Base-by-base conservation (phyloP, 371 early-diverging fungal genomes). In the Rhizomucor pusillus region DNA sequence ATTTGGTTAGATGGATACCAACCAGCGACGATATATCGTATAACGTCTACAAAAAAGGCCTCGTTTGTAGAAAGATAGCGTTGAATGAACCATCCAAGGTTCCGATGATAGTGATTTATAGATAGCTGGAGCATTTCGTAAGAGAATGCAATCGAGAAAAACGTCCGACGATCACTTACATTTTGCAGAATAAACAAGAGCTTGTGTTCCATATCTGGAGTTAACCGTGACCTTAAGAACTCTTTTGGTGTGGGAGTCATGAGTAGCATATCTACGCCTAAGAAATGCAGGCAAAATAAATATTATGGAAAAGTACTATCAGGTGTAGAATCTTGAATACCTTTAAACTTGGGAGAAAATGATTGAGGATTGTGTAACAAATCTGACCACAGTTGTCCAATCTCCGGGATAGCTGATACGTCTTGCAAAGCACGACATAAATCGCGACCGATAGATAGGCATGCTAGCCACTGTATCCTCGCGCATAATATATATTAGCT, bases 1-100 rank as follows among this genome's bases (percentile, higher is more conserved):
- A 91, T 78, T 10, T 80, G 79, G 54, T 90, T 92, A n/a, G 83
- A 66, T 7, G 91, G 91, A 66, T 91, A 89, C 71, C 88, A 85
- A 0, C 85, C 90, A 43, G 88, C 83, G 24, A 86, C 82, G 36
- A 92, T 79, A 52, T 80, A 92, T 19, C 92, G 81, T n/a, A 92
- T 83, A 9, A 91, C 50, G 59, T 92, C 92, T 47, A 77, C 69
- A 37, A 70, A 80, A 40, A 87, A 75, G 1, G 82, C 61, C 36
- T 87, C 91, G 4, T 82, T 53, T 1, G 82, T 70, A 1, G 65
- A 60, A 23, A 90, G 56, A 56, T 64, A 89, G 13, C 86, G 70
- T 45, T 84, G 84, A 14, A 79, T 67, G 47, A 90, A 89, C 89
- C 90, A 88, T 35, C 62, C 63, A 33, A 87, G 62, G 46, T 89